Conservation (phyloP, 495 filamentous ascomycete species). For the Penicillium alfredii region DNA sequence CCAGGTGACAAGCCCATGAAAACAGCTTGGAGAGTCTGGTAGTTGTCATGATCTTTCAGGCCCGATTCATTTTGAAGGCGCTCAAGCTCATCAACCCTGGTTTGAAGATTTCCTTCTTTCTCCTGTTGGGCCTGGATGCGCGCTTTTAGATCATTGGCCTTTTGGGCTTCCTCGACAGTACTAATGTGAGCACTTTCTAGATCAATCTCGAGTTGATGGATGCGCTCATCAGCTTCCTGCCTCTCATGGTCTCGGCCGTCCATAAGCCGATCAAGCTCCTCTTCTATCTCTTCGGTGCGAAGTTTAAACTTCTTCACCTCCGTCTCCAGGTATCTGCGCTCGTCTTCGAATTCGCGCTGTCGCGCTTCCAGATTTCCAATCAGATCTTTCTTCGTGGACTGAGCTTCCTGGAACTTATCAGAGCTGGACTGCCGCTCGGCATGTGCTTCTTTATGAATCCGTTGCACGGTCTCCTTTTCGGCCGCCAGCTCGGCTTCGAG, state of each 20-base stretch:
- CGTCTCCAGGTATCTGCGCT: conserved; percentile 71
- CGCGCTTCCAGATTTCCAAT: conserved; percentile 90
- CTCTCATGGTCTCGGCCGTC: conserved; percentile 77
- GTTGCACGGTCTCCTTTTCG: conserved; percentile 54
- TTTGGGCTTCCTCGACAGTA: conserved; percentile 51
- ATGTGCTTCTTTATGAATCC: conserved; percentile 57
- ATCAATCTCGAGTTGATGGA: conserved; percentile 64
- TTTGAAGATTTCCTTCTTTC: conserved; percentile 39
- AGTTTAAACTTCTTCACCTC: conserved; percentile 70
- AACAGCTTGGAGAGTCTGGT: conserved; percentile 53
- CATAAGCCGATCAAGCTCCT: conserved; percentile 79
- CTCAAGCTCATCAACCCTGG: conserved; percentile 47
- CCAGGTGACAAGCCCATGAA: conserved; percentile 56
- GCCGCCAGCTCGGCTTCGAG: conserved; percentile 73
- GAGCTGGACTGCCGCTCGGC: conserved; percentile 59
- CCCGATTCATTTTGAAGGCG: conserved; percentile 36
- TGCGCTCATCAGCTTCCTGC: conserved; percentile 58
- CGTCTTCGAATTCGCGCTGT: conserved; percentile 78
- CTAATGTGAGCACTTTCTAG: conserved; percentile 55
- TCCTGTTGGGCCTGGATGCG: conserved; percentile 49
- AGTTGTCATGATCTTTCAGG: conserved; percentile 47
- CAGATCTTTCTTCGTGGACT: conserved; percentile 89
- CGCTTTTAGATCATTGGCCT: conserved; percentile 49
- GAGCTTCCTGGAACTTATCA: conserved; percentile 69
- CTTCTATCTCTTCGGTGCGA: conserved; percentile 79